Conservation (phyloP, 2,329 filamentous ascomycete genomes). For the Microcyclosporella mali region DNA sequence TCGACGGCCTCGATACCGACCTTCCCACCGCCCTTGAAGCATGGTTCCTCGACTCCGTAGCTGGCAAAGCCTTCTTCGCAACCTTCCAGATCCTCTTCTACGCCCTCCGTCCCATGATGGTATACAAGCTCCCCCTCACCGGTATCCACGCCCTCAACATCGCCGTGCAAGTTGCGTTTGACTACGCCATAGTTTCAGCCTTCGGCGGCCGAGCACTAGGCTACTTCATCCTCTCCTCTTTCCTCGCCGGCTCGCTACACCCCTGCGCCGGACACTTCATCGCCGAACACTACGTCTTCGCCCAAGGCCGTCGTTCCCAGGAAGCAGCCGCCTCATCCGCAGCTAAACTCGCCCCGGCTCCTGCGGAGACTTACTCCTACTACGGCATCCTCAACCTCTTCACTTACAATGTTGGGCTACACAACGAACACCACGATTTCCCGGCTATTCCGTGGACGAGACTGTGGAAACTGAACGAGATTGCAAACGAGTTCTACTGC, state of each 20-base stretch:
- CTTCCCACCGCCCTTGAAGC: constrained; percentile 89
- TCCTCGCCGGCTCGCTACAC: constrained; percentile 88
- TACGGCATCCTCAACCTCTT: constrained; percentile 88
- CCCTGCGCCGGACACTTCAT: constrained; percentile 97
- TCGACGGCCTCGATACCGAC: constrained; percentile 92
- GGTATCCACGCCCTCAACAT: constrained; percentile 80
- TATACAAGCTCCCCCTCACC: constrained; percentile 85
- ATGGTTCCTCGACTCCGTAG: constrained; percentile 85
- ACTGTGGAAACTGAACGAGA: constrained; percentile 66
- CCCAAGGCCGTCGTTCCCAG: constrained; percentile 46
- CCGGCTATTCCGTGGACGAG: constrained; percentile 93
- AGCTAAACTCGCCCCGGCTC: constrained; percentile 36
- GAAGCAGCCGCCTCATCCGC: constrained; percentile 40
- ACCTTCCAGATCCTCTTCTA: constrained; percentile 99
- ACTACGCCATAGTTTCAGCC: constrained; percentile 59
- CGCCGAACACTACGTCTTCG: constrained; percentile 70
- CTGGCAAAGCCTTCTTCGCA: constrained; percentile 97
- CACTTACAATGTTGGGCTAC: constrained; percentile 94
- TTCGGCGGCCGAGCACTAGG: constrained; percentile 61
- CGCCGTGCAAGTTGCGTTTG: constrained; percentile 67
- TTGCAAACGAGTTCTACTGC: constrained; percentile 87
- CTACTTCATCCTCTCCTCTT: constrained; percentile 84
- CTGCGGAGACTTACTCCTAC: constrained; percentile 95
- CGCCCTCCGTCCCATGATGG: constrained; percentile 87
- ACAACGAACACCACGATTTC: constrained; percentile 99